These are phyloP conservation scores for Durio zibethinus DNA, from an alignment of 345 rosid genomes.

Conservation along the genomic window DNA sequence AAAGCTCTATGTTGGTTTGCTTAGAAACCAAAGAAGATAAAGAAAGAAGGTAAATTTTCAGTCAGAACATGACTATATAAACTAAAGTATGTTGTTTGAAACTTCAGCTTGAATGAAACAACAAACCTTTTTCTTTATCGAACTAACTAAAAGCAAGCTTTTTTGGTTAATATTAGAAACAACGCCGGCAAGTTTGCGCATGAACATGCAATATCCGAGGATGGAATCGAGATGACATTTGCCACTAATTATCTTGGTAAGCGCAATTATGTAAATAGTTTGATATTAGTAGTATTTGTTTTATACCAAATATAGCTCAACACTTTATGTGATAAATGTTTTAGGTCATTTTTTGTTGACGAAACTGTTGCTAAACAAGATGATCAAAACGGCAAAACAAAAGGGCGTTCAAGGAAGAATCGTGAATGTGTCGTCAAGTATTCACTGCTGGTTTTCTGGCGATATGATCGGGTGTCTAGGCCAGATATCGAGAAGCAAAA, in stretches of 20 bases:
- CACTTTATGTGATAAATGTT: not conserved
- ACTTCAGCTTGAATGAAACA: not conserved
- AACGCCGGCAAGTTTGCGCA: conserved; percentile 90
- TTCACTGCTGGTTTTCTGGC: conserved; percentile 89
- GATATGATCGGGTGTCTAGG: conserved; percentile 69
- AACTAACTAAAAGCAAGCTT: conserved; percentile 21
- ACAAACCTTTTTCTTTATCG: not conserved
- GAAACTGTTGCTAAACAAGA: conserved; percentile 56
- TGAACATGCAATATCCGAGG: conserved; percentile 88
- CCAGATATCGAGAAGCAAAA: conserved; percentile 59
- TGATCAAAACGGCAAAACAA: conserved; percentile 67
- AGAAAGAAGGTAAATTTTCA: not conserved
- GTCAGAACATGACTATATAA: not conserved
- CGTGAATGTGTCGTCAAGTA: conserved; percentile 82
- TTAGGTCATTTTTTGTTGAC: conserved; percentile 91
- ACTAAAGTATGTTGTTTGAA: too few relatives aligned
- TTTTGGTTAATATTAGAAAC: conserved; percentile 49
- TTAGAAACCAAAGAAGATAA: not conserved
- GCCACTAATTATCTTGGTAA: conserved; percentile 95
- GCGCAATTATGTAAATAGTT: not conserved
- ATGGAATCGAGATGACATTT: conserved; percentile 97
- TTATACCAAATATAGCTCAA: not conserved
- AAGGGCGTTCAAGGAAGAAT: conserved; percentile 70
- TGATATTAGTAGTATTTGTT: not conserved
- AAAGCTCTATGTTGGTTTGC: too few relatives aligned